Evolutionary conservation across 768 basidiomycete species (phyloP).

Genomic region (Phaeotremella skinneri): DNA sequence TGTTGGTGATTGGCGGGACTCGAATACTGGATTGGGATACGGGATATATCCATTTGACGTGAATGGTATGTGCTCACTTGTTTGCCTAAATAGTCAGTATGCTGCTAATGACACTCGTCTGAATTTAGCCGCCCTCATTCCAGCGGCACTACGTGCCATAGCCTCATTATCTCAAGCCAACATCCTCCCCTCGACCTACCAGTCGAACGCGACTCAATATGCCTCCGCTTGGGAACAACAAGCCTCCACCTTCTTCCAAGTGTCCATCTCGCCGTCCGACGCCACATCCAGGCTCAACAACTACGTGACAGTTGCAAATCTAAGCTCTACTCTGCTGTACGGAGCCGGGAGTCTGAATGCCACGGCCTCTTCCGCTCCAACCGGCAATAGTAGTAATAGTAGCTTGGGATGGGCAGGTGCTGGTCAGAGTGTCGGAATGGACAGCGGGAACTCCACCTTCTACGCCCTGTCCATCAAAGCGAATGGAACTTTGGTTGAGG

Average conservation of each 20-base stretch:
- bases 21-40: slow-evolving; percentile 55
- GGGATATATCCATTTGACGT: slow-evolving; percentile 57
- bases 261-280: slow-evolving; percentile 42
- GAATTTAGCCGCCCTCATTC: slow-evolving; percentile 51
- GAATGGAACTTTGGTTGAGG: slow-evolving; percentile 55
- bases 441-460: slow-evolving; percentile 47
- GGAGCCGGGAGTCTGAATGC: slow-evolving; percentile 28
- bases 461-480: slow-evolving; percentile 54
- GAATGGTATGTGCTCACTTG: slow-evolving; percentile 42
- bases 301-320: slow-evolving; percentile 52
- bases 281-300: slow-evolving; percentile 52
- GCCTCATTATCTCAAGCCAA: slow-evolving; percentile 46
- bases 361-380: neutral
- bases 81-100: neutral
- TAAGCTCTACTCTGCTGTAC: slow-evolving; percentile 48
- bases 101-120: neutral
- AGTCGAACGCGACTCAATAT: slow-evolving; percentile 21
- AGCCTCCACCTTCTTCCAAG: slow-evolving; percentile 53
- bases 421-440: slow-evolving; percentile 20
- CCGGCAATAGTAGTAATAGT: neutral
- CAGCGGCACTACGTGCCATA: slow-evolving; percentile 55
- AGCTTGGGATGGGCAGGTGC: slow-evolving; percentile 8
- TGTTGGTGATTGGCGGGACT: slow-evolving; percentile 58
- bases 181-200: slow-evolving; percentile 43
- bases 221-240: slow-evolving; percentile 52